Percentiles rank a stretch among this genome's conserved stretches.
phyloP scores from a whole-genome alignment of 1,139 yeast genomes.

The Nakaseomyces bracarensis region DNA sequence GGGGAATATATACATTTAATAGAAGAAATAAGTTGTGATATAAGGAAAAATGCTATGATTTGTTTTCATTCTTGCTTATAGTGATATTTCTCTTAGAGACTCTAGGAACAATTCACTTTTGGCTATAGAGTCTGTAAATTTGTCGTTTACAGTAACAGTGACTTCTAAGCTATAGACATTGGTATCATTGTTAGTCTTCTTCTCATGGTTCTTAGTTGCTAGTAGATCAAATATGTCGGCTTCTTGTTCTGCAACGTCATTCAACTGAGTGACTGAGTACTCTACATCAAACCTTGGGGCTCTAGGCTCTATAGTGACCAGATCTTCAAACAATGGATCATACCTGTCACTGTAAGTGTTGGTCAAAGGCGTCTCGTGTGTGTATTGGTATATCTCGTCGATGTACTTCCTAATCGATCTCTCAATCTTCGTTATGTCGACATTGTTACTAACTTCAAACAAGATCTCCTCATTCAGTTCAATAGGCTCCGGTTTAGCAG shows the following conservation, averaged over 20 bases:
- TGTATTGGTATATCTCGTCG: conserved; percentile 19
- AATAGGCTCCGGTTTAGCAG: not conserved
- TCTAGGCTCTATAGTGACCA: conserved; percentile 50
- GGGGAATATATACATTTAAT: not conserved
- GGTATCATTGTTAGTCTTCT: conserved; percentile 14
- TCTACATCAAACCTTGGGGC: conserved; percentile 49
- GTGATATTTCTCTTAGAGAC: conserved; percentile 19
- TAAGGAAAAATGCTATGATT: too few relatives aligned
- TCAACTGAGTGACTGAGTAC: conserved; percentile 20
- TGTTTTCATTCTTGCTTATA: not conserved
- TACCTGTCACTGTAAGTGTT: conserved; percentile 38
- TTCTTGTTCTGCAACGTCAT: conserved; percentile 19
- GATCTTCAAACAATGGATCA: conserved; percentile 59
- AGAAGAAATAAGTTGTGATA: too few relatives aligned
- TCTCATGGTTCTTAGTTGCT: conserved; percentile 14
- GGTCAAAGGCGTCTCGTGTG: conserved; percentile 19
- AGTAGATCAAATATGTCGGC: conserved; percentile 43
- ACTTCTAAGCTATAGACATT: conserved; percentile 1
- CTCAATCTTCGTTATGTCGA: conserved; percentile 17
- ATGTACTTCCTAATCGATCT: conserved; percentile 18
- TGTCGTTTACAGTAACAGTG: conserved; percentile 9
- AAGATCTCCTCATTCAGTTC: not conserved
- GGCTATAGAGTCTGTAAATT: conserved; percentile 21
- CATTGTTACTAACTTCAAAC: conserved; percentile 13
- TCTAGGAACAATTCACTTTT: conserved; percentile 26